Conservation (phyloP, 1,139 yeast species). For the Scheffersomyces quercinus region DNA sequence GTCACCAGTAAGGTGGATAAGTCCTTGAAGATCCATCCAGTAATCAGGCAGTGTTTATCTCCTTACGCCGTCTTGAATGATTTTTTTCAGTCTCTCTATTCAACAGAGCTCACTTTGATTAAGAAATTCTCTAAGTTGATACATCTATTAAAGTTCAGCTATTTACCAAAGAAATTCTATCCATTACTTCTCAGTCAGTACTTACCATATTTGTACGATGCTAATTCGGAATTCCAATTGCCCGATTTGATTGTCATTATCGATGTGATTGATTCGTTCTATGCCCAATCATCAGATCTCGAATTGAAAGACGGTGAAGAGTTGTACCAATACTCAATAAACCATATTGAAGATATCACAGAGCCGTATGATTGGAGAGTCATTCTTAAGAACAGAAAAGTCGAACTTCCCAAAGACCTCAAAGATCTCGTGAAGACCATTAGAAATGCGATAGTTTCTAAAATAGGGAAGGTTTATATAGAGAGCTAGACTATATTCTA, state of each 20-base stretch:
- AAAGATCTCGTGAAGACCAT: conserved; percentile 26
- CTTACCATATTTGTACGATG: conserved; percentile 40
- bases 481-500: conserved; percentile 6
- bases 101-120: conserved; percentile 21
- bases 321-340: conserved; percentile 32
- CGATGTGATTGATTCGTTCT: conserved; percentile 51
- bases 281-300: conserved; percentile 23
- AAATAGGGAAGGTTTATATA: conserved; percentile 43
- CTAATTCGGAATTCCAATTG: conserved; percentile 30
- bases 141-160: conserved; percentile 61
- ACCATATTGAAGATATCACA: conserved; percentile 19
- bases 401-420: conserved; percentile 24
- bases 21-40: conserved; percentile 47
- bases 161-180: conserved; percentile 60
- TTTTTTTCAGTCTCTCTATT: conserved; percentile 37
- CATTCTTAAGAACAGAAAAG: conserved; percentile 14
- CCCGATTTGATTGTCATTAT: conserved; percentile 50
- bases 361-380: conserved; percentile 38
- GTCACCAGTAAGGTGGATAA: conserved; percentile 41
- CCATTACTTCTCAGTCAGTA: conserved; percentile 53
- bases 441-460: conserved; percentile 34
- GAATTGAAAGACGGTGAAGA: conserved; percentile 33
- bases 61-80: conserved; percentile 71
- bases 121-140: conserved; percentile 41
- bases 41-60: conserved; percentile 64